Base-by-base conservation (phyloP, 2,329 filamentous ascomycete species). In the Dothideomycetidae sp. region DNA sequence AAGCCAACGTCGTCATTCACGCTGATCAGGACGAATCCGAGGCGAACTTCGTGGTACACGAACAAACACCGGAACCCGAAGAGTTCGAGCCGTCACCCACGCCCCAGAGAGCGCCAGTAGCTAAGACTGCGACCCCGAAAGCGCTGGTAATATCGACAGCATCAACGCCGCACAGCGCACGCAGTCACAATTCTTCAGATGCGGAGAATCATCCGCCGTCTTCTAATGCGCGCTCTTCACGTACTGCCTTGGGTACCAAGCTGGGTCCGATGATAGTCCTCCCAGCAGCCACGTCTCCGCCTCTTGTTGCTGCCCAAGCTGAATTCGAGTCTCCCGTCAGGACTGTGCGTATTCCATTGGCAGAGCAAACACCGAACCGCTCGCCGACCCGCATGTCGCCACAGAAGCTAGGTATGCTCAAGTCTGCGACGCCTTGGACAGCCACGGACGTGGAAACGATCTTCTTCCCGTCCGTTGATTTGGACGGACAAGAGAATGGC, bases 121-220 rank as follows among this genome's bases (percentile, higher is more conserved):
- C 41, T 13, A 26, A 13, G 31, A 31, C 10, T 26, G 36, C 30
- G 11, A 29, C 29, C n/a, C 31, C 35, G 12, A 37, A 68, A 1
- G 63, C 62, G 0, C 59, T 63, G 1, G 63, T 64, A 4, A 66
- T 63, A 38, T 71, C 75, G 44, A 70, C 73, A 1, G 76, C 75
- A 0, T 81, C 78, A 0, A 70, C 70, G 12, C 81, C 80, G 1
- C 77, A 38, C 9, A 45, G 43, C 36, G 31, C 31, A 13, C 38
- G 33, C 26, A 40, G 38, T 16, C 37, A 77, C 0, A 80, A 83
- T 48, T 78, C 80, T 1, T 86, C 81, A 0, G 78, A 90, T 52
- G 79, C 78, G 0, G 82, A 90, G 55, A 88, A 88, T 47, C 75
- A 72, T 33, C 80, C 80, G 1, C 81, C 81, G 0, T 81, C 78